Base-by-base conservation (phyloP, 805 yeast species). In the Saccharomycopsis schoenii region DNA sequence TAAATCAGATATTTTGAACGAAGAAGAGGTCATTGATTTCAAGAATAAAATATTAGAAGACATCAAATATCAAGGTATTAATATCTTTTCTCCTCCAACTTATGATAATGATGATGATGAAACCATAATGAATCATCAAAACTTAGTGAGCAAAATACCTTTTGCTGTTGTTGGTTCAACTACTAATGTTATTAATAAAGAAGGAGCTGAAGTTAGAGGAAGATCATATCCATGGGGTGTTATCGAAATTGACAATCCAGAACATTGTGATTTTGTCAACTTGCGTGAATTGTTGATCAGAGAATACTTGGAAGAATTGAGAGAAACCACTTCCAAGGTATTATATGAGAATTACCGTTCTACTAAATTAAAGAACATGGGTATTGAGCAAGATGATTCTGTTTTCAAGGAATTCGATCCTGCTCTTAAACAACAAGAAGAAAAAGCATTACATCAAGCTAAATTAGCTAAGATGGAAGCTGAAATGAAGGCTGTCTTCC, bases 381-480 rank as follows among this genome's bases (percentile, higher is more conserved):
- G 98, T 60, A 88, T 93, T 69, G 85, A 85, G 72, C 99, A 94
- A 76, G 98, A 94, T 76, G 83, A 86, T 73, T 70, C 86, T 40
- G 98, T 93, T n/a, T 94, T 94, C 78, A 85, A 86, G 72, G 97
- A 90, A 72, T 90, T 91, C 70, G 97, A 93, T 74, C 99, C 99
- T 37, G 83, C 86, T 59, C 80, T 87, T 67, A 89, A 89, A 76
- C 96, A 90, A 74, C 96, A 88, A 74, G 98, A 94, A 76, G 98
- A 94, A 75, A 86, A 88, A 69, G 85, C 87, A 41, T 80, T 89
- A 70, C 98, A 94, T 72, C 97, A 90, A 76, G 96, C 96, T 64
- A 91, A 93, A 72, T 80, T 94, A 68, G 87, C 92, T 61, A 90
- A 89, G 78, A 83, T 94, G 86, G 98, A 94, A 77, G 83, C 90